These are phyloP conservation scores for Wallacemonas sp. DNA, from an alignment of 208 protist species.

Conservation along the genomic window DNA sequence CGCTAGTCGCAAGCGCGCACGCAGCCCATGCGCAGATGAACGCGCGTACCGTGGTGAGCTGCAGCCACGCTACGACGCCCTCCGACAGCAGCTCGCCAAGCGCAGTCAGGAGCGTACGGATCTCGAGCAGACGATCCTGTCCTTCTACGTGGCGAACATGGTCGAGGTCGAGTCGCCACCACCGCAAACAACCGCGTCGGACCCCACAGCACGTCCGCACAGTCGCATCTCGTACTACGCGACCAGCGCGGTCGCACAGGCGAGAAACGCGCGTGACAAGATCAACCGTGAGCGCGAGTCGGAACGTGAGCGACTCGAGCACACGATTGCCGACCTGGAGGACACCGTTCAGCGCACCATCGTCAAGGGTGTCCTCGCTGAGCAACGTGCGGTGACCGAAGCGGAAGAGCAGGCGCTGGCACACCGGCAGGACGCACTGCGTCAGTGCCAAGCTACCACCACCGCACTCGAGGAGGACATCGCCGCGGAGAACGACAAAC, in stretches of 20 bases:
- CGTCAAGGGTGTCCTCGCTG: constrained; percentile 32
- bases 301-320: constrained; percentile 31
- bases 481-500: background rate
- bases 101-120: background rate
- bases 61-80: constrained; percentile 5
- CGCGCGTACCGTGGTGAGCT: constrained; percentile 20
- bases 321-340: constrained; percentile 29
- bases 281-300: background rate
- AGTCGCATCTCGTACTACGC: constrained; percentile 15
- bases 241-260: constrained; percentile 24
- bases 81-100: background rate
- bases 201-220: background rate
- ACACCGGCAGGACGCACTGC: constrained; percentile 15
- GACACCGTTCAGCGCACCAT: constrained; percentile 27
- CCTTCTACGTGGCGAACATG: constrained; percentile 3
- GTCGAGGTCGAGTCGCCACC: constrained; percentile 1
- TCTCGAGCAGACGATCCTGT: background rate
- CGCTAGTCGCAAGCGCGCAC: constrained; percentile 13
- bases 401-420: constrained; percentile 21
- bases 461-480: constrained; percentile 18
- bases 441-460: constrained; percentile 9
- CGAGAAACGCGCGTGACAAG: constrained; percentile 16
- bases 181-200: background rate
- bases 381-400: constrained; percentile 18
- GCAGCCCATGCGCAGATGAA: constrained; percentile 34